These are phyloP conservation scores for Cryptococcus wingfieldii DNA, from an alignment of 1,284 basidiomycete species.

Conservation along the genomic window DNA sequence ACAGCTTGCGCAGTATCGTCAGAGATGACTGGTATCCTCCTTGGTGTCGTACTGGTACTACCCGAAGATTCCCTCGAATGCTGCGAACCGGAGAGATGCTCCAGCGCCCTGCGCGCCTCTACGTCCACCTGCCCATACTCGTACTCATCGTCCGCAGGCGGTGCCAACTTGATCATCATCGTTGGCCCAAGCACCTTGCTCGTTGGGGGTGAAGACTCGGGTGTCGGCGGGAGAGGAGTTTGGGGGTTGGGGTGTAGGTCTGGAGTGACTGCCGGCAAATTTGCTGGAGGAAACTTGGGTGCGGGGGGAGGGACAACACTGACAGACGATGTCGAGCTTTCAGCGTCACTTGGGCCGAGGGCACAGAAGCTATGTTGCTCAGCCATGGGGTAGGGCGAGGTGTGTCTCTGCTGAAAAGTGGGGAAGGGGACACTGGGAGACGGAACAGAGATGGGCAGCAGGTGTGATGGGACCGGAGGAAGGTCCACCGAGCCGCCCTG, in stretches of 20 bases:
- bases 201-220: slow-evolving; percentile 30
- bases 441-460: slow-evolving; percentile 1
- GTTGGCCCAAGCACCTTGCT: slow-evolving; percentile 26
- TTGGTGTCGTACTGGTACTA: slow-evolving; percentile 4
- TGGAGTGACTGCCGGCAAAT: slow-evolving; percentile 10
- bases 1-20: slow-evolving; percentile 6
- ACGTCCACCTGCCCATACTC: slow-evolving; percentile 22
- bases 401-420: slow-evolving; percentile 18
- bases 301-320: slow-evolving; percentile 10
- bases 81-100: not conserved
- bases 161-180: slow-evolving; percentile 33
- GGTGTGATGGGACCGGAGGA: slow-evolving; percentile 8
- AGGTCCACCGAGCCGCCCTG: slow-evolving; percentile 12
- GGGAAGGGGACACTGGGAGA: slow-evolving; percentile 10
- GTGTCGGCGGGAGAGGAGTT: slow-evolving; percentile 26
- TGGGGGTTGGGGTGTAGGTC: slow-evolving; percentile 19
- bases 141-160: slow-evolving; percentile 23
- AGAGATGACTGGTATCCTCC: slow-evolving; percentile 11
- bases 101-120: not conserved
- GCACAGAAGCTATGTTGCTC: slow-evolving; percentile 20
- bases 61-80: not conserved
- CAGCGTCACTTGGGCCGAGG: slow-evolving; percentile 10
- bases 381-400: slow-evolving; percentile 15
- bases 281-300: slow-evolving; percentile 8
- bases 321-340: no score